Base-by-base conservation (phyloP, 768 basidiomycete species). In the Exsudoporus frostii region DNA sequence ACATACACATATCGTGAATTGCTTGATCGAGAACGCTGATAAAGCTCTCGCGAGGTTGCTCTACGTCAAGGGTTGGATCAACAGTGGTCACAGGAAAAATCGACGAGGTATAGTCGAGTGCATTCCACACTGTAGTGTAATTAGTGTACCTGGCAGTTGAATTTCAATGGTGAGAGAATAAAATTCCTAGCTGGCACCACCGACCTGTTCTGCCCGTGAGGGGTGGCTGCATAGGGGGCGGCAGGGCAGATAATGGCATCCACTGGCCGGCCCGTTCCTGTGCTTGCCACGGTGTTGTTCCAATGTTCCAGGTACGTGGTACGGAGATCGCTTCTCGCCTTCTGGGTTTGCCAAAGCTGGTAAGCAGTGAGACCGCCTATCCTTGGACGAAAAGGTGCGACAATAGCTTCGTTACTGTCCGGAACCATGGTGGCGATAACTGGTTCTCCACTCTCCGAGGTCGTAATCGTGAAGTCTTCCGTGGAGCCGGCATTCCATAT, bases 191-290 rank as follows among this genome's bases (percentile, higher is more conserved):
- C 20, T 24, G 14, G 20, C 3, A 38, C 11, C 14, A 65, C 77
- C 58, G 40, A 86, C 84, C 47, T 73, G 53, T 79, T 79, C 45
- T 65, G 65, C 15, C 86, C 87, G 61, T 89, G 88, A 10, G 83
- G 86, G 5, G 80, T 70, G 1, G 89, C 85, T 1, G 76, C 70
- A 61, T 73, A 83, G 2, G 86, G 76, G 2, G 84, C 83, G 3
- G 73, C 76, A 20, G 90, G 86, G 2, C 75, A 70, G 33, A 92
- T 84, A 58, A 92, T 81, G 2, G 85, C 88, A 63, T 92, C 90
- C 7, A 91, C 78, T 5, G 88, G 85, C 2, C 90, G 71, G 2
- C 85, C 86, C 0, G 87, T 91, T 0, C 79, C 80, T 0, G 88
- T 90, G 14, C 59, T 43, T 0, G 49, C 55, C 10, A 59, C 69